Percentiles rank a stretch among this genome's conserved stretches.
These are phyloP conservation scores for Cladosporium halotolerans DNA, from an alignment of 2,329 filamentous ascomycete species.

Conservation along the genomic window DNA sequence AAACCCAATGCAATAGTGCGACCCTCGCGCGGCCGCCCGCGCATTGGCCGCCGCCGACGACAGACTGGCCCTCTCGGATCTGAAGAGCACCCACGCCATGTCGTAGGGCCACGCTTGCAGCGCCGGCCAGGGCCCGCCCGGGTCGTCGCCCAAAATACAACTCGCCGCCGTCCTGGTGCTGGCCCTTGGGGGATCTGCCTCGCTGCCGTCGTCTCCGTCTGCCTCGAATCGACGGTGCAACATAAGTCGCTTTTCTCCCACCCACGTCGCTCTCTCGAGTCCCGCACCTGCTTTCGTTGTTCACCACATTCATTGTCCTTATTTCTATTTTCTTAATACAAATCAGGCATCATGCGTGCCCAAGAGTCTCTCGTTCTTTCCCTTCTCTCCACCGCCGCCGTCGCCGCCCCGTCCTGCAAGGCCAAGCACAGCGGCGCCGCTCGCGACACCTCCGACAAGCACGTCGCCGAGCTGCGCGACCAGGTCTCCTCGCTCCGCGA, in stretches of 20 bases:
- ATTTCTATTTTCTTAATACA: constrained; percentile 3
- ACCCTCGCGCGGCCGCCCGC: not conserved
- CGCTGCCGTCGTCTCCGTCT: not conserved
- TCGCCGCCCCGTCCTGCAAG: not conserved
- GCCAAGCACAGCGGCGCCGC: not conserved
- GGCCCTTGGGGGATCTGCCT: not conserved
- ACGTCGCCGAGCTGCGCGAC: constrained; percentile 3
- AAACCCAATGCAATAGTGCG: not conserved
- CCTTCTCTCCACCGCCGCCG: constrained; percentile 8
- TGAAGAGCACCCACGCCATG: too few species aligned
- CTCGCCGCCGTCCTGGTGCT: not conserved
- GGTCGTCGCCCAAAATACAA: constrained; percentile 4
- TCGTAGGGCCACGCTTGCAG: not conserved
- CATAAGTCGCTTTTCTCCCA: constrained; percentile 6
- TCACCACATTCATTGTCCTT: not conserved
- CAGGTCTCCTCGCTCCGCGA: constrained; percentile 9
- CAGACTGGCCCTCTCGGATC: too few species aligned
- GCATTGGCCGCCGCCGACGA: too few species aligned
- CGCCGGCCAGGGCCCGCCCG: not conserved
- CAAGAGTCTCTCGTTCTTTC: constrained; percentile 9
- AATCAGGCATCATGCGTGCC: constrained; percentile 4
- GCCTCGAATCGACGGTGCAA: not conserved
- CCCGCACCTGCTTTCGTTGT: constrained; percentile 2
- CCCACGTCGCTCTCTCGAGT: not conserved
- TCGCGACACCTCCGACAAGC: not conserved